Percentiles rank a stretch among this genome's conserved stretches.
Conservation (phyloP, 1,284 basidiomycete species). For the Ceratobasidium sp. region DNA sequence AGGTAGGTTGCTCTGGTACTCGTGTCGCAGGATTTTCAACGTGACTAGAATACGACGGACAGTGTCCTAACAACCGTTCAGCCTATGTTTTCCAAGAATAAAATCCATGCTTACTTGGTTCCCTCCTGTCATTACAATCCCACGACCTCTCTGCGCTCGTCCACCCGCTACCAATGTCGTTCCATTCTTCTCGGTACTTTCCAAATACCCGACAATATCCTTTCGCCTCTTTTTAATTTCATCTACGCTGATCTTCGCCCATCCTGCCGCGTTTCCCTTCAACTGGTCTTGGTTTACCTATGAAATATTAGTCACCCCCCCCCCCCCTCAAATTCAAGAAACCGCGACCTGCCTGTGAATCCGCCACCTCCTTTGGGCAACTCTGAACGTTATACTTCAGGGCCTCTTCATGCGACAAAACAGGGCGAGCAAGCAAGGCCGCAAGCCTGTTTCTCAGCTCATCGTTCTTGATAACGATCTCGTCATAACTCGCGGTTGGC, state of each 20-base stretch:
- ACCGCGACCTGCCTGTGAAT: constrained; percentile 40
- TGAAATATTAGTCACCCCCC: constrained; percentile 46
- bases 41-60: constrained; percentile 55
- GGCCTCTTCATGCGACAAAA: constrained; percentile 40
- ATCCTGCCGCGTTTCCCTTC: constrained; percentile 53
- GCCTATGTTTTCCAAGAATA: neutral
- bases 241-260: constrained; percentile 52
- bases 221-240: constrained; percentile 53
- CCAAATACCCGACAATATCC: constrained; percentile 54
- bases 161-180: constrained; percentile 52
- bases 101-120: constrained; percentile 54
- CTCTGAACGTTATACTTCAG: constrained; percentile 33
- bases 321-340: neutral
- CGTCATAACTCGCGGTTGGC: neutral
- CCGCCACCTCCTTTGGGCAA: constrained; percentile 46
- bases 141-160: constrained; percentile 51
- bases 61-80: constrained; percentile 54
- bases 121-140: constrained; percentile 59
- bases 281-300: constrained; percentile 58
- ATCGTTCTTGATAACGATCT: constrained; percentile 11
- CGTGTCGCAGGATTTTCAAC: constrained; percentile 55
- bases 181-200: constrained; percentile 51
- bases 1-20: constrained; percentile 54
- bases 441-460: constrained; percentile 12
- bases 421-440: constrained; percentile 41